Base-by-base conservation (phyloP, 2,329 filamentous ascomycete genomes). In the Sordariomycetes sp. region DNA sequence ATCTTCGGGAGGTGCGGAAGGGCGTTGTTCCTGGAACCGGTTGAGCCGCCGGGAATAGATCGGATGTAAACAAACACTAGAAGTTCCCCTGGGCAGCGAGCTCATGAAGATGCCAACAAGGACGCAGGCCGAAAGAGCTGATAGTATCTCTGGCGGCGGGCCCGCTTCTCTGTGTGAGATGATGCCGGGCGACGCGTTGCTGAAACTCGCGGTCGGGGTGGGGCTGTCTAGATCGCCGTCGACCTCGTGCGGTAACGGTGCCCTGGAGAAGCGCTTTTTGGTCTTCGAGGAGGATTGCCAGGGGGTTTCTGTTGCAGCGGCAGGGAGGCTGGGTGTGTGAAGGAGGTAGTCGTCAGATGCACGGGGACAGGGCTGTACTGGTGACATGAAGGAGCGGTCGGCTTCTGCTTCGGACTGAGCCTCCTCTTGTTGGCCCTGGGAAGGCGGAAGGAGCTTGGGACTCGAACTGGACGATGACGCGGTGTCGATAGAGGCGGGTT, bases 281-380 rank as follows among this genome's bases (percentile, higher is more conserved):
- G 65, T 61, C 6, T 64, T 63, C 8, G 61, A 58, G 51, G 57
- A 54, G 53, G 62, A 64, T 60, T 59, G 63, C 46, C 60, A 65
- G 22, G 62, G 64, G n/a, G 60, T 59, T 50, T 28, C 60, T 62
- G 32, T 64, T 61, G 16, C 61, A 62, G n/a, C 63, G 69, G 48
- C 73, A 70, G 1, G 79, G 76, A 0, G 78, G 70, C 5, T 74
- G 73, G 16, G 76, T 72, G 55, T 80, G 76, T 6, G 78, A 74
- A 0, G 76, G 78, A 1, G 70, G 68, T 35, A 71, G 63, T 59
- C 67, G 64, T 20, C 28, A 62, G 66, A 34, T 65, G 63, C 5
- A 7, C 18, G 2, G 65, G 46, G 22, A 14, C 46, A n/a, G 46
- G 46, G n/a, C 20, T 50, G n/a, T 3, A 35, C 35, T 8, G 57